Conservation (phyloP, 177 flowering plant species). For the Vitis hybrid region DNA sequence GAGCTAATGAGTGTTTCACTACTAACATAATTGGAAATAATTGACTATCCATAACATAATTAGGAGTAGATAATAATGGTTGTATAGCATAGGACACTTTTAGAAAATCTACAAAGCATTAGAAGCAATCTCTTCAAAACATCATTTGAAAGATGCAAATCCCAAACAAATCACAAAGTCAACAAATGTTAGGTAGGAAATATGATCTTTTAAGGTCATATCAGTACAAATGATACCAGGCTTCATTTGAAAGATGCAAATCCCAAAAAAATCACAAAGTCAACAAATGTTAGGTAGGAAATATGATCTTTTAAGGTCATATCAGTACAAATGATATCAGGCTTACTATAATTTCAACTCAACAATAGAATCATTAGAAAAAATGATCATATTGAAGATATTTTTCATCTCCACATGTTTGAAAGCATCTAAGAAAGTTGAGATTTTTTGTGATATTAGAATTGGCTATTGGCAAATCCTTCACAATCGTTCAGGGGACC, state of each 20-base stretch:
- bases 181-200: neutral
- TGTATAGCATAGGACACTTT: no score
- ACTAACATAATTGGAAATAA: no score
- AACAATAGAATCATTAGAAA: neutral
- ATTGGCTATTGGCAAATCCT: no score
- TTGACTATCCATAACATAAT: no score
- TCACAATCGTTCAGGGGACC: no score
- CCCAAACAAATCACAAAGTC: neutral
- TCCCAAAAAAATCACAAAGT: neutral
- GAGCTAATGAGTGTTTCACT: no score
- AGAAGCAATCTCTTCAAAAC: neutral
- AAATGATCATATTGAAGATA: neutral
- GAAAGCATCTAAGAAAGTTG: neutral
- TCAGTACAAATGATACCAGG: neutral
- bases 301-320: no score
- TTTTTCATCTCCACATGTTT: neutral
- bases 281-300: neutral
- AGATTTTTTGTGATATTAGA: no score
- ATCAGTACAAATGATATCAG: neutral
- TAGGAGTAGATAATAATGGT: no score
- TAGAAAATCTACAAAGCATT: neutral
- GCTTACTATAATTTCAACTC: neutral
- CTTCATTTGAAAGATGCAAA: neutral
- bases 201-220: neutral
- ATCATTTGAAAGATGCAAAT: neutral